These are phyloP conservation scores for Trametes pubescens DNA, from an alignment of 1,284 basidiomycete genomes.

Conservation along the genomic window DNA sequence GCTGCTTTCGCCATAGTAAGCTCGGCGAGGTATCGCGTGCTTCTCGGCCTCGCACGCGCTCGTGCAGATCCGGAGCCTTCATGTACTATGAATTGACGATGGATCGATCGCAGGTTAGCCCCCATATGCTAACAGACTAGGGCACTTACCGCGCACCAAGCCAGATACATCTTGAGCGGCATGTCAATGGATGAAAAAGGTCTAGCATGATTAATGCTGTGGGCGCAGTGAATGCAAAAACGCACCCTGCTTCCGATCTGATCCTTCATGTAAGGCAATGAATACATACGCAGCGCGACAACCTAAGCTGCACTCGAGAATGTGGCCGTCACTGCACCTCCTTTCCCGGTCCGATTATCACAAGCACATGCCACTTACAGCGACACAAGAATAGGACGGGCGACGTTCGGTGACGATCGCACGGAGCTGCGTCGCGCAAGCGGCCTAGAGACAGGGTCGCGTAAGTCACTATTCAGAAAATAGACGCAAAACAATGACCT, in stretches of 20 bases:
- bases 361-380: not conserved
- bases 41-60: constrained; percentile 4
- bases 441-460: too few species aligned
- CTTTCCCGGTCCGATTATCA: too few species aligned
- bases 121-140: not conserved
- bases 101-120: not conserved
- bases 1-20: constrained; percentile 8
- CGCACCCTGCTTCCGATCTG: not conserved
- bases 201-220: not conserved
- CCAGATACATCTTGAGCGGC: not conserved
- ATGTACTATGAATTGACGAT: not conserved
- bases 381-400: not conserved
- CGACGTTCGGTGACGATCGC: not conserved
- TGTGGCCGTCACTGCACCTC: not conserved
- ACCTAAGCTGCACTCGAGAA: not conserved
- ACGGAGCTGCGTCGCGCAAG: not conserved
- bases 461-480: not conserved
- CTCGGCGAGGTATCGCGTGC: constrained; percentile 4
- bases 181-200: not conserved
- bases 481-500: not conserved
- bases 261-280: not conserved
- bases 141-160: not conserved
- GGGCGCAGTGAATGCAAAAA: not conserved
- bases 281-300: not conserved
- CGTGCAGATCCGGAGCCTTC: constrained; percentile 5